Evolutionary conservation across 2,329 filamentous ascomycete species (phyloP), one percentile per base, ranked within the genome.

Genomic region (Colletotrichum magnum): DNA sequence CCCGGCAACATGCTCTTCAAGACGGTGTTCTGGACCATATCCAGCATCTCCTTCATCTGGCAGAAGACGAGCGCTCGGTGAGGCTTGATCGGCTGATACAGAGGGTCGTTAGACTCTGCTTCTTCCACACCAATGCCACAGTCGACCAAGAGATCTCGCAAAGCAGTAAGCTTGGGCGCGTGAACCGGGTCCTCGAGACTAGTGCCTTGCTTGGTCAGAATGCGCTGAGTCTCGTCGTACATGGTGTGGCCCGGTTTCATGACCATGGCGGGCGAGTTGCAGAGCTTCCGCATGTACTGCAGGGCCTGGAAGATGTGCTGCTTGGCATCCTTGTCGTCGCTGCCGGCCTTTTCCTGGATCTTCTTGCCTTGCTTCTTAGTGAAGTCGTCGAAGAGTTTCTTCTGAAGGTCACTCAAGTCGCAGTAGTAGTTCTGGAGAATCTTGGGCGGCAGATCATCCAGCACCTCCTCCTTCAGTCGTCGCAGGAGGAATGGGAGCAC

Each of bases 41-140:
- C 96, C 26, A 99, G 87, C 97, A 99, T 99, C 80, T 99, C 96
- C 82, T 99, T 99, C 94, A 99, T 98, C 79, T 99, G 96, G 76
- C 96, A 99, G 86, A 99, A 99, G 73, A 99, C 93, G 32, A 99
- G 89, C 0, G 96, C 97, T 52, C 96, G 93, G 78, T 99, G 96
- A 36, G 95, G 96, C 71, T 96, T 97, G 79, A 99, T 97, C 48
- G 95, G 97, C 79, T 94, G 88, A 75, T 90, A 90, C 16, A 90
- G 82, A 2, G 88, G 88, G 69, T 90, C 88, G 60, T 84, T 88
- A 1, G 83, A 81, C 59, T 89, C 87, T n/a, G 83, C 83, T 16
- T 89, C 88, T 71, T 94, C 91, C 47, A 92, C 88, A 39, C 96
- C 96, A 75, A 99, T 99, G 66, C 97, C 97, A 76, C 96, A 99